Evolutionary conservation across 2,329 filamentous ascomycete genomes (phyloP).

Genomic region (Monilinia vaccinii-corymbosi): DNA sequence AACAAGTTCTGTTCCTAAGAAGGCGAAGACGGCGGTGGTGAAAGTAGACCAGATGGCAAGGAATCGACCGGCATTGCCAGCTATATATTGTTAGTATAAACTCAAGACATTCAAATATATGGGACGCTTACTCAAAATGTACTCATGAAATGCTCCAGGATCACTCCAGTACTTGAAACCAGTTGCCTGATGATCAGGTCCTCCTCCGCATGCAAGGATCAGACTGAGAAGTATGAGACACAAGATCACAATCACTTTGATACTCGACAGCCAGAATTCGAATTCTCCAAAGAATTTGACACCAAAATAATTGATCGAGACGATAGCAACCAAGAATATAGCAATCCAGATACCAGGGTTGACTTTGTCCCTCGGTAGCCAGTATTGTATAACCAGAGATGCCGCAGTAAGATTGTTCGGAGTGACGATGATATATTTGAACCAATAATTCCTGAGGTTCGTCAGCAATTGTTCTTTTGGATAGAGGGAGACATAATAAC

Average conservation of each 20-base stretch:
- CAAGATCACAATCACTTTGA: constrained; percentile 58
- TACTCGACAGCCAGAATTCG: constrained; percentile 44
- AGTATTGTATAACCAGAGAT: constrained; percentile 71
- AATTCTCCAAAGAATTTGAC: constrained; percentile 33
- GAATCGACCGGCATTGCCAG: constrained; percentile 39
- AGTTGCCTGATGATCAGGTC: constrained; percentile 43
- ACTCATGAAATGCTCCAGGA: constrained; percentile 35
- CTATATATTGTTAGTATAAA: constrained; percentile 31
- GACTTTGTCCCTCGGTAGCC: constrained; percentile 52
- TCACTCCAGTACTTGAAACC: constrained; percentile 43
- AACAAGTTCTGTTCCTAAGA: constrained; percentile 52
- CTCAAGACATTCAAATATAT: not conserved
- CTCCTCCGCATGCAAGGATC: constrained; percentile 54
- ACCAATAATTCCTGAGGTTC: constrained; percentile 25
- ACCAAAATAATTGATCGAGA: constrained; percentile 57
- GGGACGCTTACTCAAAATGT: constrained; percentile 24
- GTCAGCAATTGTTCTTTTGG: not conserved
- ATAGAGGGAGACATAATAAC: not conserved
- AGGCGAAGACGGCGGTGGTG: constrained; percentile 46
- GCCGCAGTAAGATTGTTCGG: constrained; percentile 78
- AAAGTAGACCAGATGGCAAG: constrained; percentile 49
- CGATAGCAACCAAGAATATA: constrained; percentile 53
- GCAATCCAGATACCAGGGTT: constrained; percentile 77
- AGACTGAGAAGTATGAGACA: constrained; percentile 58
- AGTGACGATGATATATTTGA: constrained; percentile 69